Conservation (phyloP, 371 early-diverging fungal genomes). For the Massospora cicadina region DNA sequence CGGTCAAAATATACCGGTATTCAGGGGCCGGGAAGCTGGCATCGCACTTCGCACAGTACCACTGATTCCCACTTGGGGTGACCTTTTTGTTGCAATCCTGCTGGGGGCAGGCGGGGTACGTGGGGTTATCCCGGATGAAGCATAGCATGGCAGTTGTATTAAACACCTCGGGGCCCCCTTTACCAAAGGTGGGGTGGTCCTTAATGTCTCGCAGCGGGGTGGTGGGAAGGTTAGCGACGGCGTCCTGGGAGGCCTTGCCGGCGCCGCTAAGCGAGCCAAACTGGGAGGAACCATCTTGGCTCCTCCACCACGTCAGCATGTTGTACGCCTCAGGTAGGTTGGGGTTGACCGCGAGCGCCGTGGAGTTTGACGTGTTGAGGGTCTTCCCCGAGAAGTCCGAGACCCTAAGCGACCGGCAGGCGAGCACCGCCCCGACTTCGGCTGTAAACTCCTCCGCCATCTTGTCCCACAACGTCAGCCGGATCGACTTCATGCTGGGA, state of each 20-base stretch:
- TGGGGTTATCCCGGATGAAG: conserved; percentile 37
- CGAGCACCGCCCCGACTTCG: conserved; percentile 41
- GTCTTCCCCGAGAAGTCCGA: conserved; percentile 59
- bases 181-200: conserved; percentile 30
- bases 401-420: conserved; percentile 67
- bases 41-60: conserved; percentile 90
- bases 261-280: conserved; percentile 19
- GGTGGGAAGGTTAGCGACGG: conserved; percentile 9
- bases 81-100: conserved; percentile 81
- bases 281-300: conserved; percentile 14
- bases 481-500: conserved; percentile 41
- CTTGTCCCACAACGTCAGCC: conserved; percentile 79
- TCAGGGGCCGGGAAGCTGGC: conserved; percentile 37
- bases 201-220: conserved; percentile 5
- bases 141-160: conserved; percentile 37
- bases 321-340: conserved; percentile 63
- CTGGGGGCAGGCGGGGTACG: conserved; percentile 78
- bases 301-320: conserved; percentile 77
- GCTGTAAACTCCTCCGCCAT: conserved; percentile 49
- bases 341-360: conserved; percentile 50
- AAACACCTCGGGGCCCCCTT: conserved; percentile 58
- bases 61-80: conserved; percentile 33
- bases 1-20: conserved; percentile 61
- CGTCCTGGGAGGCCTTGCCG: conserved; percentile 16
- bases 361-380: conserved; percentile 31